Evolutionary conservation across 2,329 filamentous ascomycete species (phyloP).

Genomic region (Aspergillus brunneoviolaceus): DNA sequence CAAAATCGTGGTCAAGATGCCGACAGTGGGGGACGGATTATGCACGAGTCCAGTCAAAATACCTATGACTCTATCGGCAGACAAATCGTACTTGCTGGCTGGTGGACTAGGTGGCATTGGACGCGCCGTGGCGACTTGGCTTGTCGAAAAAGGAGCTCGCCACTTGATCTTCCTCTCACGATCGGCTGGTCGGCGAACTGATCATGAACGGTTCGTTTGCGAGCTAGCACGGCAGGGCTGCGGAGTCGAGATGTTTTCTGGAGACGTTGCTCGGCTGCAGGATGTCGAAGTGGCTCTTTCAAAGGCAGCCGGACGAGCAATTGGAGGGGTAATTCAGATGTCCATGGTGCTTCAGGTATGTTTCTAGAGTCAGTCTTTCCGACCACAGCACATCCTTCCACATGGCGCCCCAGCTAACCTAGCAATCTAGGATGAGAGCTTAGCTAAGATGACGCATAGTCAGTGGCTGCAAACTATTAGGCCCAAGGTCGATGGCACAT

Average conservation of each 20-base stretch:
- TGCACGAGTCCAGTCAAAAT: too few species aligned
- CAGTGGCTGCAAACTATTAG: background rate
- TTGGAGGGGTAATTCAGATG: background rate
- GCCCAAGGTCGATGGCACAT: constrained; percentile 1
- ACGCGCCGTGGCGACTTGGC: constrained; percentile 49
- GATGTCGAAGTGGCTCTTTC: background rate
- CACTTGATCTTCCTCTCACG: constrained; percentile 46
- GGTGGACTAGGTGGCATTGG: constrained; percentile 60
- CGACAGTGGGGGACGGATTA: background rate
- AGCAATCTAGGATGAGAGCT: background rate
- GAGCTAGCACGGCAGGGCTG: background rate
- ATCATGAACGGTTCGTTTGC: background rate
- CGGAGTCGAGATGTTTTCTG: background rate
- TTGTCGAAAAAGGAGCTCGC: constrained; percentile 51
- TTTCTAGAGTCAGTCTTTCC: too few species aligned
- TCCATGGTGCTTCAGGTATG: background rate
- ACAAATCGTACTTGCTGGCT: constrained; percentile 51
- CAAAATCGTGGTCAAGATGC: constrained; percentile 11
- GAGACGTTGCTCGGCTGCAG: background rate
- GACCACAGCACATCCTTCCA: too few species aligned
- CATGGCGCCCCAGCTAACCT: background rate
- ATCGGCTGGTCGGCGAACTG: background rate
- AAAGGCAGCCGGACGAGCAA: background rate
- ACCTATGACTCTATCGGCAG: too few species aligned
- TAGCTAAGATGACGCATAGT: background rate